These are phyloP conservation scores for Thelonectria discophora DNA, from an alignment of 2,329 filamentous ascomycete species.

Conservation along the genomic window DNA sequence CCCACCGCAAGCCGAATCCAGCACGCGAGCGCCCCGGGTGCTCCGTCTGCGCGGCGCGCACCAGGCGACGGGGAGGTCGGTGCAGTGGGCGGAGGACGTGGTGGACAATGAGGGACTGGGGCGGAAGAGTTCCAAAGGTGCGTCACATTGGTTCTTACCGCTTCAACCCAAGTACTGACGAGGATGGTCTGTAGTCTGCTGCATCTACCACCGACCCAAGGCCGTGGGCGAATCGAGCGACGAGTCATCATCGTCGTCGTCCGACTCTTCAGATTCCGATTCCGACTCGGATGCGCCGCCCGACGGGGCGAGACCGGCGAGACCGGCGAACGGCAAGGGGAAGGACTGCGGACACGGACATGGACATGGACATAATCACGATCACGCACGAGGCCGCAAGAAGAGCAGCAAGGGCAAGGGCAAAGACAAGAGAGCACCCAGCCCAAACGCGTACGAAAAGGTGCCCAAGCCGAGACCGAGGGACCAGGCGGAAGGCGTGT, in stretches of 20 bases:
- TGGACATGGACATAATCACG: conserved; percentile 47
- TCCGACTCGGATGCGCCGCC: conserved; percentile 46
- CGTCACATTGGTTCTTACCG: conserved; percentile 23
- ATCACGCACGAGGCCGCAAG: conserved; percentile 38
- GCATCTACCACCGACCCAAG: conserved; percentile 92
- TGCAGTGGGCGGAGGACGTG: conserved; percentile 93
- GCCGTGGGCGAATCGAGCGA: conserved; percentile 83
- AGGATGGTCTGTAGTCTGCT: conserved; percentile 75
- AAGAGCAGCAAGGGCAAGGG: conserved; percentile 41
- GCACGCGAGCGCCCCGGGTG: conserved; percentile 49
- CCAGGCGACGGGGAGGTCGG: conserved; percentile 63
- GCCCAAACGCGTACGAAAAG: conserved; percentile 85
- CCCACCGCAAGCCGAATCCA: conserved; percentile 41
- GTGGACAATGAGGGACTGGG: conserved; percentile 96
- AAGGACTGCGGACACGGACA: conserved; percentile 53
- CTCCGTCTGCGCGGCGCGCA: conserved; percentile 63
- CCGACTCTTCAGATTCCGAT: conserved; percentile 67
- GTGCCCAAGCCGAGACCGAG: conserved; percentile 62
- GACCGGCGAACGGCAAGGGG: conserved; percentile 50
- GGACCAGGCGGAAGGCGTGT: conserved; percentile 32
- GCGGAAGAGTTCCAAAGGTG: conserved; percentile 94
- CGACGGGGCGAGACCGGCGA: conserved; percentile 33
- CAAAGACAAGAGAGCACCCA: conserved; percentile 61
- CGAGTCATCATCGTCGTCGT: conserved; percentile 68
- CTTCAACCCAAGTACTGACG: conserved; percentile 7